A percentile compares a stretch with the other conserved stretches of the same genome.
Conservation (phyloP, 2,329 filamentous ascomycete species). For the Chaetomiaceae sp. region DNA sequence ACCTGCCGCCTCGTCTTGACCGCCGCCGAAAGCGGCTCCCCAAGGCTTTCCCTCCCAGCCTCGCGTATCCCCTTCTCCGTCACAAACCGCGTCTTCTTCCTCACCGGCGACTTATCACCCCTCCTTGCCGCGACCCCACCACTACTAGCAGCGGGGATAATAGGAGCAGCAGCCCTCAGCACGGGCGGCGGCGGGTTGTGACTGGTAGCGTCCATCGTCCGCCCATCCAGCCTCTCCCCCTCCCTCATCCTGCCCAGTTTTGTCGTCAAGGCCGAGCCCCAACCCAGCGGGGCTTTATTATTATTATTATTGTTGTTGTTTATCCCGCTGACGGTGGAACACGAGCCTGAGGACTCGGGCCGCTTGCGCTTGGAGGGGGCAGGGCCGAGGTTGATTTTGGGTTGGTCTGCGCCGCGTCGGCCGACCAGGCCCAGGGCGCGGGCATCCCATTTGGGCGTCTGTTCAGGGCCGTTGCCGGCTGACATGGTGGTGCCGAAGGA, state of each 20-base stretch:
- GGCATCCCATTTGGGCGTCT: constrained; percentile 37
- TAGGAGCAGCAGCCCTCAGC: background rate
- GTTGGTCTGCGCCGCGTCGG: constrained; percentile 36
- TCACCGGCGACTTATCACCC: constrained; percentile 44
- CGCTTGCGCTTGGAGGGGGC: constrained; percentile 54
- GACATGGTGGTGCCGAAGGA: constrained; percentile 4
- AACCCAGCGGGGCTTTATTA: constrained; percentile 42
- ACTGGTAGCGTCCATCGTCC: background rate
- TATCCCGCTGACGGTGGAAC: constrained; percentile 24
- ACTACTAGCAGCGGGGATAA: constrained; percentile 15
- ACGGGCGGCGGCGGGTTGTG: background rate
- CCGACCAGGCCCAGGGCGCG: constrained; percentile 41
- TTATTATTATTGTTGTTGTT: background rate
- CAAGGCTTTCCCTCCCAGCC: constrained; percentile 69
- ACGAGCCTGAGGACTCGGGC: constrained; percentile 44
- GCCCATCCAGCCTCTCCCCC: constrained; percentile 46
- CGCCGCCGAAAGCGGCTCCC: constrained; percentile 36
- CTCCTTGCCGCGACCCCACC: constrained; percentile 24
- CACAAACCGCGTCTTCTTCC: constrained; percentile 75
- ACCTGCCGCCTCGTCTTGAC: constrained; percentile 11
- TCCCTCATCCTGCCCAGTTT: constrained; percentile 60
- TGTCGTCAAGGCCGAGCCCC: constrained; percentile 51
- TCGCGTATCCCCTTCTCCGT: constrained; percentile 73
- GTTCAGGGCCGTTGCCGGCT: background rate
- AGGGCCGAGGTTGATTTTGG: constrained; percentile 53